Base-by-base conservation (phyloP, 805 yeast species). In the Starmerella sirachaensis region DNA sequence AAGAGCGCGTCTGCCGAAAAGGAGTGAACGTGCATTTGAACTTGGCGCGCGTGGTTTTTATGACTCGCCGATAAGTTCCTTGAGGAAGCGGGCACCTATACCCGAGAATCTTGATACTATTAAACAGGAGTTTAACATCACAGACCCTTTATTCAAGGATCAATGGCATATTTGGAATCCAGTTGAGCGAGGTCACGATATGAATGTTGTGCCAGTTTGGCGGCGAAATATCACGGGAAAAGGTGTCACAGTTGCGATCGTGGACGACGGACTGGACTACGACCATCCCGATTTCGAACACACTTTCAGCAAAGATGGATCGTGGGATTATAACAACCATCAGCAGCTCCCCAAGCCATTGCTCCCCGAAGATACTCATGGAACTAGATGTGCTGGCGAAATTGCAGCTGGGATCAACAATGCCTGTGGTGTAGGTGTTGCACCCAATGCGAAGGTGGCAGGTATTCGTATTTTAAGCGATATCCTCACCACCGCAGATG, bases 381-480 rank as follows among this genome's bases (percentile, higher is more conserved):
- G 98, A 6, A 91, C 98, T 0, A 65, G 98, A 47, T 91, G 98
- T 63, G 97, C 98, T 2, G 97, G 95, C 26, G 98, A 91, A 59
- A 80, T 91, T 40, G 96, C 95, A 0, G 91, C 78, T 3, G 85
- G 74, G 36, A 64, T 65, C 37, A 88, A 91, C 57, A 79, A 74
- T 21, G 77, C 67, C 16, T 91, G 98, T 61, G 98, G 98, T n/a
- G 69, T 91, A 6, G 98, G 98, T 31, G 93, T 86, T n/a, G 97
- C 96, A 0, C 85, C 72, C 51, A 72, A 74, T 40, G 74, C 94
- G 4, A 72, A 78, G 51, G 93, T 91, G 2, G 69, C 94, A 2
- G 98, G 98, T 0, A 72, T 91, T 23, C 71, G 98, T 37, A 88
- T 91, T 41, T 67, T 91, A 31, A 78, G 93, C 1, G 93, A 84